Percentiles rank a stretch among this genome's conserved stretches.
phyloP scores from a whole-genome alignment of 2,329 filamentous ascomycete genomes.

The Sarocladiaceae sp. region DNA sequence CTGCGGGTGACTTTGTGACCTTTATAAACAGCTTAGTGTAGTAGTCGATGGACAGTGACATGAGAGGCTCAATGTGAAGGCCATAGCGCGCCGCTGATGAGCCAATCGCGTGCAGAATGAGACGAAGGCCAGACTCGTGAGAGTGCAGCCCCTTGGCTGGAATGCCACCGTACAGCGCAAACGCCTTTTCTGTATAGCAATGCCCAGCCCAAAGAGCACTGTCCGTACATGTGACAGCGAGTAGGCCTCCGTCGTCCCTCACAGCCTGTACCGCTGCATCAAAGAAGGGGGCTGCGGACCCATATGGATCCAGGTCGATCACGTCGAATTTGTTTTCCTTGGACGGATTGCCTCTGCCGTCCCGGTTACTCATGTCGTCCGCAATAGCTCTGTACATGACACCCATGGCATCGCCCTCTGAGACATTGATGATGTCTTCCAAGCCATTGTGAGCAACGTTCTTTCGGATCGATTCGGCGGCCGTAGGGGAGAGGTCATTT shows the following conservation, averaged over 20 bases:
- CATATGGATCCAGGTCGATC: constrained; percentile 95
- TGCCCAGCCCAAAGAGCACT: constrained; percentile 92
- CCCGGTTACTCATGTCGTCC: constrained; percentile 40
- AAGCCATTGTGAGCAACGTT: constrained; percentile 84
- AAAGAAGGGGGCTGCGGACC: constrained; percentile 86
- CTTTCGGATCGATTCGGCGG: constrained; percentile 73
- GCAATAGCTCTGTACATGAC: constrained; percentile 82
- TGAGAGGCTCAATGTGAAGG: constrained; percentile 79
- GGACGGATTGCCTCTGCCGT: constrained; percentile 33
- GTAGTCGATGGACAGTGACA: constrained; percentile 94
- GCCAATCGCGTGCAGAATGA: constrained; percentile 80
- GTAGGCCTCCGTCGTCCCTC: constrained; percentile 76
- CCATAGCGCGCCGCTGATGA: constrained; percentile 80
- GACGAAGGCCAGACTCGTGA: constrained; percentile 83
- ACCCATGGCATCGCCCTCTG: constrained; percentile 76
- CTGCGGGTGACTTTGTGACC: constrained; percentile 71
- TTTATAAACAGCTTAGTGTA: constrained; percentile 88
- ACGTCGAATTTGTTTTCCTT: constrained; percentile 70
- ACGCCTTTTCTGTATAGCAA: constrained; percentile 92
- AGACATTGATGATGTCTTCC: constrained; percentile 64
- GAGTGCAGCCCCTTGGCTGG: constrained; percentile 80
- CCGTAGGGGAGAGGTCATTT: constrained; percentile 79
- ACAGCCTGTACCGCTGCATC: constrained; percentile 86
- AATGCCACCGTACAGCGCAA: constrained; percentile 85
- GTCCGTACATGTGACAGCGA: constrained; percentile 96